Evolutionary conservation across 176 grass and related monocot genomes (phyloP), one percentile per base, ranked within the genome.

Genomic region (Carex myosuroides): DNA sequence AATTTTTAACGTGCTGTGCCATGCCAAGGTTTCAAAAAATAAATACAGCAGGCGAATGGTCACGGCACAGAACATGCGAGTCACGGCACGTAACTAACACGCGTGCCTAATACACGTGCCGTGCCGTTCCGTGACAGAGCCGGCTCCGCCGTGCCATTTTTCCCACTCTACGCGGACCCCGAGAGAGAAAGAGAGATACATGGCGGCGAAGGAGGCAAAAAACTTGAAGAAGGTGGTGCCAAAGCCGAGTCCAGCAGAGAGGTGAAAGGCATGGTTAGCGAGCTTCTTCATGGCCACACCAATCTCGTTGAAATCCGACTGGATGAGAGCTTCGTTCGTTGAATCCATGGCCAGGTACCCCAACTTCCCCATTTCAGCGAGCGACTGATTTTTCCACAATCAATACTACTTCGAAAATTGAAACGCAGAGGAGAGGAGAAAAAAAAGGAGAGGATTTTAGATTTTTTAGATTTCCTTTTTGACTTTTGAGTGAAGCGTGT

Each of bases 271-370:
- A 46, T 98, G 93, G 85, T 90, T 89, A 80, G 88, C 89, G 64
- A 95, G 89, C 86, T 92, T 98, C 82, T 76, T 56, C 59, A 85
- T 86, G 13, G 96, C 96, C 35, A 67, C 86, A 55, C 88, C 24
- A 7, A 98, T 50, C 29, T 98, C 93, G 79, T 82, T 85, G 82
- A 98, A 89, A 88, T 98, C 96, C 8, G 93, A 88, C n/a, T 93
- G 87, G 77, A 98, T 83, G 70, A 93, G 62, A 24, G 35, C 74
- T 56, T 82, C 87, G 74, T 89, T 79, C 46, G 86, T 71, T 60
- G 82, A 55, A 60, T 62, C 79, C 66, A 65, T 63, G 56, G 86
- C 82, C 87, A 80, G 41, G 46, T 90, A 85, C 74, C 84, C 92
- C 84, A 90, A 89, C 90, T 92, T 92, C 48, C 62, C 81, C 79